A percentile compares a stretch with the other conserved stretches of the same genome.
Evolutionary conservation across 495 filamentous ascomycete genomes (phyloP).

Genomic region (Tetracladium marchalianum): DNA sequence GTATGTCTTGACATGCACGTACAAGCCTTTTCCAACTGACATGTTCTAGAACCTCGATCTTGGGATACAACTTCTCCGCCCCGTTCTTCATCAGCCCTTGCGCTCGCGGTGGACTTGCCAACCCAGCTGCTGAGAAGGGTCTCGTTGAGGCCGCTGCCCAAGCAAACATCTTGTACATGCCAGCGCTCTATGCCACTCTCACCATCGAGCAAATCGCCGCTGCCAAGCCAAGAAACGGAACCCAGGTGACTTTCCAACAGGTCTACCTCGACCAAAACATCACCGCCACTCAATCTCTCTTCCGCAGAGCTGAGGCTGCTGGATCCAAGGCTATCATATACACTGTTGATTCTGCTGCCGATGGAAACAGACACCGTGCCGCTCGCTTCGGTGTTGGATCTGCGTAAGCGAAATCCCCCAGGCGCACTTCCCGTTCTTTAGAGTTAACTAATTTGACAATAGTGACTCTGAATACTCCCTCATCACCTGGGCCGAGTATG

Average conservation of each 20-base stretch:
- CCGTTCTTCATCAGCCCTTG: slow-evolving; percentile 35
- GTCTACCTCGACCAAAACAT: slow-evolving; percentile 30
- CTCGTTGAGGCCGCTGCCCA: slow-evolving; percentile 25
- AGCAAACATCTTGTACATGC: slow-evolving; percentile 28
- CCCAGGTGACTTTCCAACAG: slow-evolving; percentile 29
- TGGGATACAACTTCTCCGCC: slow-evolving; percentile 30
- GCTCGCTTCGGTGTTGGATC: slow-evolving; percentile 23
- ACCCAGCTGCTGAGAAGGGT: slow-evolving; percentile 26
- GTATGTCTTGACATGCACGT: slow-evolving; percentile 1
- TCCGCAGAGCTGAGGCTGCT: slow-evolving; percentile 22
- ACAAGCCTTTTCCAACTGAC: not conserved
- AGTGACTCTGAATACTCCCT: slow-evolving; percentile 14
- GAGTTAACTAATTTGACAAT: not conserved
- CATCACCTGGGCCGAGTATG: slow-evolving; percentile 22
- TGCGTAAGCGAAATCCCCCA: slow-evolving; percentile 18
- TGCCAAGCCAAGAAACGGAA: slow-evolving; percentile 13
- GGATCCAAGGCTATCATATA: slow-evolving; percentile 31
- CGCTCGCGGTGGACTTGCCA: slow-evolving; percentile 26
- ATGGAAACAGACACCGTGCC: slow-evolving; percentile 29
- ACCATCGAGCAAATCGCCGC: slow-evolving; percentile 28
- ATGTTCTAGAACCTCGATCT: slow-evolving; percentile 22
- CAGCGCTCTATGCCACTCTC: slow-evolving; percentile 20
- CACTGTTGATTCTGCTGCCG: slow-evolving; percentile 29
- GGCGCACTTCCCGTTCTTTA: slow-evolving; percentile 6
- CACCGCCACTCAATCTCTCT: slow-evolving; percentile 20